These are phyloP conservation scores for Arxiozyma slooffiae DNA, from an alignment of 1,139 yeast genomes.

Conservation along the genomic window DNA sequence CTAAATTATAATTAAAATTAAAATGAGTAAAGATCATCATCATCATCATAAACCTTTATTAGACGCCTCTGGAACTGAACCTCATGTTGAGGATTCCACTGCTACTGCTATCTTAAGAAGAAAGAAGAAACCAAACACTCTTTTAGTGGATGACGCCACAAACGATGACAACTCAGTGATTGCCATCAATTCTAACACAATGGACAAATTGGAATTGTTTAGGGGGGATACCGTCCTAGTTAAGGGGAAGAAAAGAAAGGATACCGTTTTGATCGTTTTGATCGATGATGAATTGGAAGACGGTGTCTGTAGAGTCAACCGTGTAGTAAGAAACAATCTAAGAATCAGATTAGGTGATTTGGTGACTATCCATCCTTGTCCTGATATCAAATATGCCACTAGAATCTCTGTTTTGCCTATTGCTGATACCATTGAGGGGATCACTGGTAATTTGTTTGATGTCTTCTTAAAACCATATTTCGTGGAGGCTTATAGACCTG, in stretches of 20 bases:
- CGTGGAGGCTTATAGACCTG: constrained; percentile 98
- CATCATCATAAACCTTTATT: constrained; percentile 31
- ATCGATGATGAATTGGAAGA: constrained; percentile 96
- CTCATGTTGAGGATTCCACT: constrained; percentile 62
- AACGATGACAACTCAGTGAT: constrained; percentile 96
- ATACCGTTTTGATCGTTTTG: constrained; percentile 91
- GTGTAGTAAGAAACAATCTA: constrained; percentile 92
- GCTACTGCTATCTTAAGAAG: constrained; percentile 96
- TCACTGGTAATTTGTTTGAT: constrained; percentile 95
- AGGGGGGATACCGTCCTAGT: constrained; percentile 97
- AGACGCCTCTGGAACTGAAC: constrained; percentile 49
- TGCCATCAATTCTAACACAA: constrained; percentile 87
- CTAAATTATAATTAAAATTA: too few species aligned
- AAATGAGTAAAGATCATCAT: constrained; percentile 29
- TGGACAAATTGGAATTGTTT: constrained; percentile 90
- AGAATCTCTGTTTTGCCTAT: constrained; percentile 94
- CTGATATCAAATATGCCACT: constrained; percentile 90
- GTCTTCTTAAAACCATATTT: constrained; percentile 95
- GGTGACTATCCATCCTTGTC: constrained; percentile 86
- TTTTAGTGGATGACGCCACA: constrained; percentile 92
- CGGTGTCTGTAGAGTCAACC: constrained; percentile 87
- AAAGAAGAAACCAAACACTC: constrained; percentile 90
- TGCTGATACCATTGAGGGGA: constrained; percentile 96
- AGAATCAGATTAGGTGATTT: constrained; percentile 92
- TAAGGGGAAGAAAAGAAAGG: constrained; percentile 96